phyloP scores from a whole-genome alignment of 164 flowering plant species.

The Cinnamomum micranthum region DNA sequence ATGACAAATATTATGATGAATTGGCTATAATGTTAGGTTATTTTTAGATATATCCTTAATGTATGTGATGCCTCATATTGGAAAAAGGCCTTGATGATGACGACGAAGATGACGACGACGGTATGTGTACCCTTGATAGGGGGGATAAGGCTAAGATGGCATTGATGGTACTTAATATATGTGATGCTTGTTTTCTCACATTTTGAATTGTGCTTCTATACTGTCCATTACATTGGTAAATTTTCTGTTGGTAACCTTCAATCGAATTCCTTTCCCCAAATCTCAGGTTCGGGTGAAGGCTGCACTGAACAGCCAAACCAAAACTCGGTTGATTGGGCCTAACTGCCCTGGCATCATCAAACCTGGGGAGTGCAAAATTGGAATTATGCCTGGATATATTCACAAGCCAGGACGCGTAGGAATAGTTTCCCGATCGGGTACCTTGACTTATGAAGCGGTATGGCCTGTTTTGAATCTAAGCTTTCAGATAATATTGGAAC shows the following conservation, averaged over 20 bases:
- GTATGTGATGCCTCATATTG: not conserved
- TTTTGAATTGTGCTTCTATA: not conserved
- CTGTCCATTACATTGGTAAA: not conserved
- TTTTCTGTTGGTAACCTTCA: not conserved
- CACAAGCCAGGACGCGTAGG: slow-evolving; percentile 98
- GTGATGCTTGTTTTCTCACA: not conserved
- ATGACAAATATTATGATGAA: not conserved
- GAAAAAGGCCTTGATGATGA: not conserved
- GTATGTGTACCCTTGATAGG: not conserved
- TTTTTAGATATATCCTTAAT: not conserved
- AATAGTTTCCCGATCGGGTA: slow-evolving; percentile 97
- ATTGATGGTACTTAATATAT: not conserved
- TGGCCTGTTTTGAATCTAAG: slow-evolving; percentile 18
- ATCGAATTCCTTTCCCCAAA: not conserved
- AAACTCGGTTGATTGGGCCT: slow-evolving; percentile 91
- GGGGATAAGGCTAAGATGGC: not conserved
- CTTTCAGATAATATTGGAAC: not conserved
- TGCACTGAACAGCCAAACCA: slow-evolving; percentile 81
- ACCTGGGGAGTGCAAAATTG: slow-evolving; percentile 99
- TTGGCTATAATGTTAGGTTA: not conserved
- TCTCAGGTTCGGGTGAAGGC: slow-evolving; percentile 89
- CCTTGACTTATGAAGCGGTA: slow-evolving; percentile 99
- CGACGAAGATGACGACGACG: not conserved
- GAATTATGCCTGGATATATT: slow-evolving; percentile 99
- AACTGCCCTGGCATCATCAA: slow-evolving; percentile 99